phyloP scores from a whole-genome alignment of 805 yeast genomes.

The Pichia manshurica region DNA sequence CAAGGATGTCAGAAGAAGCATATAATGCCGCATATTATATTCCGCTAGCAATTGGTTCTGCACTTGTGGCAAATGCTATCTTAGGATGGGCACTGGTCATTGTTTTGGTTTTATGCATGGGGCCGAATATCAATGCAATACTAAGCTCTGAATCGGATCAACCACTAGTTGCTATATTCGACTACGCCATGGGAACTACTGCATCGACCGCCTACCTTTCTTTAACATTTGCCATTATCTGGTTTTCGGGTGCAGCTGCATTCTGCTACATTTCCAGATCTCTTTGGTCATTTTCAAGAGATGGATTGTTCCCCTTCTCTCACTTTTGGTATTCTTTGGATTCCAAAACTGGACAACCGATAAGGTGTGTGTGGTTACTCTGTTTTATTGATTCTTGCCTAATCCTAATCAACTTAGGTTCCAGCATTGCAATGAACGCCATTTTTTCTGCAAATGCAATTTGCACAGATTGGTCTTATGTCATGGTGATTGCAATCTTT shows the following conservation, averaged over 20 bases:
- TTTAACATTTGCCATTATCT: slow-evolving; percentile 43
- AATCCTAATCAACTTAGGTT: slow-evolving; percentile 39
- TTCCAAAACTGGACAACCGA: slow-evolving; percentile 38
- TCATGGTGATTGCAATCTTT: slow-evolving; percentile 38
- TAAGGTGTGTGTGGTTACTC: slow-evolving; percentile 40
- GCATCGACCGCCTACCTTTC: slow-evolving; percentile 50
- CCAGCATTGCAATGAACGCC: slow-evolving; percentile 45
- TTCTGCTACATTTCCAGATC: slow-evolving; percentile 46
- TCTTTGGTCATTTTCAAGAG: slow-evolving; percentile 53
- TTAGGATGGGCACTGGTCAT: slow-evolving; percentile 46
- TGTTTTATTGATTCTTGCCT: slow-evolving; percentile 38
- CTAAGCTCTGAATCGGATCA: slow-evolving; percentile 36
- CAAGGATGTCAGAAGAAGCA: slow-evolving; percentile 52
- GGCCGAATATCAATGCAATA: slow-evolving; percentile 32
- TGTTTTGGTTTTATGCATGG: slow-evolving; percentile 42
- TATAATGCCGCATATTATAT: slow-evolving; percentile 49
- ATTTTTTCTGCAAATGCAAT: slow-evolving; percentile 49
- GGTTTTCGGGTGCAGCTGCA: slow-evolving; percentile 49
- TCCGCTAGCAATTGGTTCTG: slow-evolving; percentile 54
- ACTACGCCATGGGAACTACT: slow-evolving; percentile 44
- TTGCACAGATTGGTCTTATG: slow-evolving; percentile 44
- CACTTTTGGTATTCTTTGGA: slow-evolving; percentile 37
- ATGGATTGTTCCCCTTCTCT: slow-evolving; percentile 44
- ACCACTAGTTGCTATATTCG: slow-evolving; percentile 47
- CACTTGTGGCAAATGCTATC: slow-evolving; percentile 43